phyloP scores from a whole-genome alignment of 2,329 filamentous ascomycete genomes.

The Penicillium italicum region DNA sequence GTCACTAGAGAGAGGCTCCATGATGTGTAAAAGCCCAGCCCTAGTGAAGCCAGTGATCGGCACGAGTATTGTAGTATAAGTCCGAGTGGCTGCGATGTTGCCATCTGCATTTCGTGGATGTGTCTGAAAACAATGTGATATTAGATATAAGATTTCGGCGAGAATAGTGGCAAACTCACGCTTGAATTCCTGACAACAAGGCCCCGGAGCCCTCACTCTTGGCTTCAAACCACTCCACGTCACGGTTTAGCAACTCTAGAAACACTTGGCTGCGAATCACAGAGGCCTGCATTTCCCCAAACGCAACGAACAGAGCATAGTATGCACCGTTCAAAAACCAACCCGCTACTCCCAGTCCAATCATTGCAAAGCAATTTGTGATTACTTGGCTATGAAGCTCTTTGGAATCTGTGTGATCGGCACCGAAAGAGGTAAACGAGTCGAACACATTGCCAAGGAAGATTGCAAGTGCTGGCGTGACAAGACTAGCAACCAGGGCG shows the following conservation, averaged over 20 bases:
- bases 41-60: slow-evolving; percentile 63
- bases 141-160: neutral
- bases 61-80: slow-evolving; percentile 62
- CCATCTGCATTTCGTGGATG: slow-evolving; percentile 74
- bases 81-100: slow-evolving; percentile 75
- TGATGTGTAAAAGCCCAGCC: slow-evolving; percentile 71
- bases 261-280: slow-evolving; percentile 65
- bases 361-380: slow-evolving; percentile 60
- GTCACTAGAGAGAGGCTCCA: slow-evolving; percentile 83
- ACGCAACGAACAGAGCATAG: slow-evolving; percentile 68
- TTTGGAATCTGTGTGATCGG: slow-evolving; percentile 48
- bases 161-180: slow-evolving; percentile 52
- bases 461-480: slow-evolving; percentile 64
- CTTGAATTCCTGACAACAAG: slow-evolving; percentile 68
- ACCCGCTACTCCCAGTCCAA: slow-evolving; percentile 59
- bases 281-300: slow-evolving; percentile 76
- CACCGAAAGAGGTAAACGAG: slow-evolving; percentile 63
- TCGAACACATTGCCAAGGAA: slow-evolving; percentile 74
- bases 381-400: slow-evolving; percentile 57
- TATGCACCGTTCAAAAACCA: slow-evolving; percentile 67
- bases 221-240: slow-evolving; percentile 79
- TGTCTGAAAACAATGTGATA: slow-evolving; percentile 53
- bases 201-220: slow-evolving; percentile 68
- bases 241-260: slow-evolving; percentile 62
- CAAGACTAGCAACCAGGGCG: slow-evolving; percentile 58